These are phyloP conservation scores for Pleurotus citrinopileatus DNA, from an alignment of 768 basidiomycete genomes.

Conservation along the genomic window DNA sequence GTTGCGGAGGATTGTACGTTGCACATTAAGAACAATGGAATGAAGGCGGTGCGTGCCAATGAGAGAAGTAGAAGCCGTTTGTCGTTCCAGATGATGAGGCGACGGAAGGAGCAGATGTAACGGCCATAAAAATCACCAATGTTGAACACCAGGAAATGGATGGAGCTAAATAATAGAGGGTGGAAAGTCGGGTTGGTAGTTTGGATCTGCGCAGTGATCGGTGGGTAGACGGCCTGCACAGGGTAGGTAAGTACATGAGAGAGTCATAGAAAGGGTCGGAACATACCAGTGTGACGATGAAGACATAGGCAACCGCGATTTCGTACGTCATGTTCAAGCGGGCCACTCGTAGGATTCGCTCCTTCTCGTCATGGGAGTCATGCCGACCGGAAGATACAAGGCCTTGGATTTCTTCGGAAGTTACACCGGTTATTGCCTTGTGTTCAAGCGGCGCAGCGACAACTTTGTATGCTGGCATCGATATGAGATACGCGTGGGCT, in stretches of 20 bases:
- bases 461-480: constrained; percentile 55
- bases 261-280: constrained; percentile 3
- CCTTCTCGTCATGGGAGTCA: constrained; percentile 30
- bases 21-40: constrained; percentile 87
- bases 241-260: neutral
- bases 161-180: constrained; percentile 77
- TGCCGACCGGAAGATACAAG: constrained; percentile 31
- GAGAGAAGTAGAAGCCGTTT: constrained; percentile 61
- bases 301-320: constrained; percentile 71
- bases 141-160: constrained; percentile 79
- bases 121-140: constrained; percentile 71
- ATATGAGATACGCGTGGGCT: constrained; percentile 56
- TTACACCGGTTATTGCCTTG: constrained; percentile 19
- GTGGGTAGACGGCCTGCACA: constrained; percentile 77
- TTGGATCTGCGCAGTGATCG: constrained; percentile 75
- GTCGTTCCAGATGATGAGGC: constrained; percentile 66
- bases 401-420: constrained; percentile 30
- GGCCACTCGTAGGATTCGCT: constrained; percentile 48
- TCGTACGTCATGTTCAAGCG: constrained; percentile 69
- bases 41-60: constrained; percentile 71
- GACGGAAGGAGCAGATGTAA: constrained; percentile 62
- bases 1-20: constrained; percentile 60
- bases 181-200: constrained; percentile 66
- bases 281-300: constrained; percentile 75
- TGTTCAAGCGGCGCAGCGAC: constrained; percentile 49